Percentiles rank a stretch among this genome's conserved stretches.
phyloP scores from a whole-genome alignment of 306 rosid genomes.

The Vicia faba region DNA sequence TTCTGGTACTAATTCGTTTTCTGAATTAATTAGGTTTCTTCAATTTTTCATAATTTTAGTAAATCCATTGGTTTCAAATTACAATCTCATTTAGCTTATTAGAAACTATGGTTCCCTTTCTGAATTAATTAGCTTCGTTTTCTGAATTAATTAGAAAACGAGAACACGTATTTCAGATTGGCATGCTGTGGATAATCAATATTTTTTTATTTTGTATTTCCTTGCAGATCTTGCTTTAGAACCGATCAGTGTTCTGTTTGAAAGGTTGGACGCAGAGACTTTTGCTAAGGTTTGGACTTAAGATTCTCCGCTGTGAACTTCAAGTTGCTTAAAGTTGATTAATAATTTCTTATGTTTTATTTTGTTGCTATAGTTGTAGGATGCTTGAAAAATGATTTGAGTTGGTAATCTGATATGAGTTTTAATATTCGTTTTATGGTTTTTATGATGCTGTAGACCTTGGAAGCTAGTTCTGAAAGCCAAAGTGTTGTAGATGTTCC shows the following conservation, averaged over 20 bases:
- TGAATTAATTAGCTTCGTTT: too few relatives aligned
- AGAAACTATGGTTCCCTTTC: background rate
- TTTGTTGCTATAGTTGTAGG: constrained; percentile 9
- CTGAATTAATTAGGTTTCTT: background rate
- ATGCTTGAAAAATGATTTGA: constrained; percentile 15
- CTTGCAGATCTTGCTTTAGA: constrained; percentile 68
- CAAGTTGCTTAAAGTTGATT: constrained; percentile 13
- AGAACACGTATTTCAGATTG: constrained; percentile 1
- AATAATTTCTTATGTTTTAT: constrained; percentile 12
- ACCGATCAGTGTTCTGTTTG: constrained; percentile 60
- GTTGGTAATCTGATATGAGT: constrained; percentile 16
- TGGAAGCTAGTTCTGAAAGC: constrained; percentile 64
- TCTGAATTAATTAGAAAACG: too few relatives aligned
- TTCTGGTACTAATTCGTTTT: constrained; percentile 49
- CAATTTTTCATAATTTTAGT: background rate
- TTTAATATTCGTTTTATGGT: constrained; percentile 8
- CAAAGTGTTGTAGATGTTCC: constrained; percentile 55
- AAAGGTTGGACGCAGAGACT: constrained; percentile 80
- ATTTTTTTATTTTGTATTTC: constrained; percentile 1
- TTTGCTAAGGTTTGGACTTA: constrained; percentile 66
- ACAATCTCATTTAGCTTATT: background rate
- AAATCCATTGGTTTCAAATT: background rate
- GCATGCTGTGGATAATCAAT: constrained; percentile 11
- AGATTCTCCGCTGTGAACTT: constrained; percentile 29
- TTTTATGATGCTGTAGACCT: constrained; percentile 50